Base-by-base conservation (phyloP, 345 rosid genomes). In the Syzygium aromaticum region DNA sequence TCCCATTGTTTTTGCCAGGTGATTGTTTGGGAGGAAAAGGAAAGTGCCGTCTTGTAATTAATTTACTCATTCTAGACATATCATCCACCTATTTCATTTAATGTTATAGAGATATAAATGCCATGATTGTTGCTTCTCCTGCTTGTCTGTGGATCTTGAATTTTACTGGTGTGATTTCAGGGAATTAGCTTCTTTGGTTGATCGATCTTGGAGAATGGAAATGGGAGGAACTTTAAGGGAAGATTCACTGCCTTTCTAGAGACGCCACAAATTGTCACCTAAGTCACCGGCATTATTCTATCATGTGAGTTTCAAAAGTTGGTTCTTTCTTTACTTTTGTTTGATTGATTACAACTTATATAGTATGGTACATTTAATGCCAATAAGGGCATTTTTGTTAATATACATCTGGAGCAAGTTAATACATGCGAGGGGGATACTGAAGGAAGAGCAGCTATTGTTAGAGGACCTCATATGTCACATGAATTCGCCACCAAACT, bases 201-300 rank as follows among this genome's bases (percentile, higher is more conserved):
- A 96, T 93, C 94, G 85, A 87, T 95, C 99, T 63, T 96, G 99
- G 98, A 94, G 95, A 90, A 97, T 96, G 98, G 96, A 94, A 88
- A 94, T 96, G 94, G 98, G 96, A 56, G 99, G 99, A 89, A 87
- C 92, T 90, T 90, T 96, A 82, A 88, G 77, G 86, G 94, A 95
- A 89, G 98, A 94, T 88, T 89, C 54, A 12, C 89, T 92, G 86
- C 93, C 92, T 54, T 77, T 91, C 77, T 96, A 91, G 86, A 84
- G 84, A 53, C n/a, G 54, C 51, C 78, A 59, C 49, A 56, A 87
- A 52, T 73, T 73, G 46, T 38, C 80, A 73, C 85, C 86, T 87
- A 61, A 40, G 84, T 53, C 84, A n/a, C 52, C 86, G 38, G n/a
- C 67, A 86, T 83, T 73, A 33, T 73, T 33, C 78, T 33, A 38